phyloP scores from a whole-genome alignment of 352 stramenopile species.

The Phytopythium litorale region DNA sequence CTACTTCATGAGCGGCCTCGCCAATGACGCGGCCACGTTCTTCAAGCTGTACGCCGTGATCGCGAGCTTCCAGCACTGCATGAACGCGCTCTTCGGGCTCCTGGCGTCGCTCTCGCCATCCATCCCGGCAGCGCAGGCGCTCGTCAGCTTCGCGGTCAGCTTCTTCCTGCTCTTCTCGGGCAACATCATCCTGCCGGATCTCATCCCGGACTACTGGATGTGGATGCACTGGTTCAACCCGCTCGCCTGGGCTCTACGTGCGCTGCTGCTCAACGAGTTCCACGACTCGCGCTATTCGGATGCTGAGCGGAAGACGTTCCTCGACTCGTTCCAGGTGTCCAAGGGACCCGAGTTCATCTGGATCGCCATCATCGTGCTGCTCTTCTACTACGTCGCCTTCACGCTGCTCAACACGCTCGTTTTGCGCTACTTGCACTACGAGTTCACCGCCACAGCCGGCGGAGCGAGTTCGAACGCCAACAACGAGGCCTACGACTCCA shows the following conservation, averaged over 20 bases:
- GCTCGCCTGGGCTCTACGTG: constrained; percentile 30
- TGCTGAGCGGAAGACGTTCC: background rate
- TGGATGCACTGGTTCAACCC: constrained; percentile 75
- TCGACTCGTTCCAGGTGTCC: constrained; percentile 12
- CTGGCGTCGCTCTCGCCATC: constrained; percentile 25
- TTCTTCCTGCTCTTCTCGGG: constrained; percentile 67
- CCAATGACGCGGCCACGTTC: constrained; percentile 32
- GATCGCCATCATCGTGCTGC: constrained; percentile 29
- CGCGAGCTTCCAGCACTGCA: constrained; percentile 57
- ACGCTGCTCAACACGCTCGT: constrained; percentile 28
- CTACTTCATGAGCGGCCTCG: constrained; percentile 89
- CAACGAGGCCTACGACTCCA: constrained; percentile 8
- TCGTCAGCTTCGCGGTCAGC: constrained; percentile 22
- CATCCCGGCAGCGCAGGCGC: constrained; percentile 27
- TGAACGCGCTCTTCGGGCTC: constrained; percentile 33
- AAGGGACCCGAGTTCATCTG: constrained; percentile 25
- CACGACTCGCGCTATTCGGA: constrained; percentile 11
- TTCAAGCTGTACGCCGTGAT: constrained; percentile 60
- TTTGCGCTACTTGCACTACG: constrained; percentile 37
- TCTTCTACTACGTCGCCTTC: constrained; percentile 42
- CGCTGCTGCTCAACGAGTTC: constrained; percentile 34
- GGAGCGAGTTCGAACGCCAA: background rate
- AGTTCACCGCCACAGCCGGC: constrained; percentile 14
- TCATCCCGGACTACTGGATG: constrained; percentile 70
- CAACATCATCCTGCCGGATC: constrained; percentile 62